phyloP scores from a whole-genome alignment of 1,139 yeast species.

The Debaryomyces sp. region DNA sequence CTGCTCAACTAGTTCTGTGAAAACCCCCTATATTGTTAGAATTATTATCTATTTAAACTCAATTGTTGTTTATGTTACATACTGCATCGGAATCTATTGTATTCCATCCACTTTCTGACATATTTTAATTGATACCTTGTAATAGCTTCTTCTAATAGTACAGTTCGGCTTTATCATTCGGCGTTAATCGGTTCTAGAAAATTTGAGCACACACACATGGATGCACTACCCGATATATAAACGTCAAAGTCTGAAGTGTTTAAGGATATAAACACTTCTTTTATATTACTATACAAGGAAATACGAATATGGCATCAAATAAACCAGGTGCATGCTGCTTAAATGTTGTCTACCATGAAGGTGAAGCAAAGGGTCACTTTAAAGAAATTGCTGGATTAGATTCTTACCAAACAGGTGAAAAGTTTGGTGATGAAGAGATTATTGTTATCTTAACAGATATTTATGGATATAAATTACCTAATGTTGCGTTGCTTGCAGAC shows the following conservation, averaged over 20 bases:
- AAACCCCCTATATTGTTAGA: constrained; percentile 54
- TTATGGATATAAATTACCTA: constrained; percentile 60
- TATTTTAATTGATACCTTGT: neutral
- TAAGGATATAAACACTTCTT: too few relatives aligned
- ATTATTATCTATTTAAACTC: neutral
- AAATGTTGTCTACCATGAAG: constrained; percentile 49
- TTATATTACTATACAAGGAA: neutral
- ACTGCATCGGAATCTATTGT: constrained; percentile 74
- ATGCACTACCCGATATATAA: neutral
- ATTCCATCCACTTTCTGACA: constrained; percentile 53
- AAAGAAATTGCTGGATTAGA: constrained; percentile 47
- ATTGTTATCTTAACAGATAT: constrained; percentile 71
- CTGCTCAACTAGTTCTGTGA: constrained; percentile 63
- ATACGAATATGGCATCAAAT: neutral
- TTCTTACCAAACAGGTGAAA: constrained; percentile 59
- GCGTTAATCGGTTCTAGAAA: neutral
- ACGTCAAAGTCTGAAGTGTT: too few relatives aligned
- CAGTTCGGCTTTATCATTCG: neutral
- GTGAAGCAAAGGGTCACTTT: constrained; percentile 49
- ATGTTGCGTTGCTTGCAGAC: constrained; percentile 69
- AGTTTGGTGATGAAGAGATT: constrained; percentile 42
- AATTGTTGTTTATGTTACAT: constrained; percentile 19
- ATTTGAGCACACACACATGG: constrained; percentile 10
- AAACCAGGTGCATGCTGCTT: constrained; percentile 41
- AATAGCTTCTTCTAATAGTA: too few relatives aligned